Conservation (phyloP, 371 early-diverging fungal genomes). For the Actinomortierella wolfii region DNA sequence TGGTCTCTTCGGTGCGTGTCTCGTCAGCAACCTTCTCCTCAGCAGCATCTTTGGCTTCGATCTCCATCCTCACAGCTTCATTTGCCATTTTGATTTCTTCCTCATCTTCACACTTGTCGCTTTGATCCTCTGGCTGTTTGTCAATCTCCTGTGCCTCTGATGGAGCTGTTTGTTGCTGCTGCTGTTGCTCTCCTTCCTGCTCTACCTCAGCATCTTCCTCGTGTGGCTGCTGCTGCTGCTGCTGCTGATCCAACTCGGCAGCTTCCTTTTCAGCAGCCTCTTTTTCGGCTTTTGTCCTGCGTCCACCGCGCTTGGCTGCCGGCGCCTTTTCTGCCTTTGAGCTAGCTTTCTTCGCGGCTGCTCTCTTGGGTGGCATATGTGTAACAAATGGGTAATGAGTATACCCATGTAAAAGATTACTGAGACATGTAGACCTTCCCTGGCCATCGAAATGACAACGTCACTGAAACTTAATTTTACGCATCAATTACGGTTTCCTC, state of each 20-base stretch:
- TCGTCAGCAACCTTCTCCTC: background rate
- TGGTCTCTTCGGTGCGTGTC: constrained; percentile 1
- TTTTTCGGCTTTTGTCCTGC: constrained; percentile 7
- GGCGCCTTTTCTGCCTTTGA: constrained; percentile 22
- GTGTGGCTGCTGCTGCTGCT: background rate
- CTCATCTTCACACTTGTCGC: constrained; percentile 12
- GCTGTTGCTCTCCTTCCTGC: background rate
- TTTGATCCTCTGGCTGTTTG: constrained; percentile 5
- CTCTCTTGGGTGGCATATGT: constrained; percentile 44
- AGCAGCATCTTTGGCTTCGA: constrained; percentile 9
- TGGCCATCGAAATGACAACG: too few species aligned
- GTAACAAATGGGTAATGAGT: background rate
- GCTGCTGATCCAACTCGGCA: background rate
- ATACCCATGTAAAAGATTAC: background rate
- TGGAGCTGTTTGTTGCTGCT: background rate
- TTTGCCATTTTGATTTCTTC: constrained; percentile 25
- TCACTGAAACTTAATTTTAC: too few species aligned
- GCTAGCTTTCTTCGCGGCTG: constrained; percentile 21
- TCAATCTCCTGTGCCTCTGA: background rate
- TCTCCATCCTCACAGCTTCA: constrained; percentile 25
- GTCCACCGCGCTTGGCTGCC: constrained; percentile 1
- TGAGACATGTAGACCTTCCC: too few species aligned
- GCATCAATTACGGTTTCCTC: background rate
- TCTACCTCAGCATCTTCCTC: background rate
- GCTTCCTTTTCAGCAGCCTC: background rate